phyloP scores from a whole-genome alignment of 495 filamentous ascomycete genomes.

The Amniculicola lignicola region DNA sequence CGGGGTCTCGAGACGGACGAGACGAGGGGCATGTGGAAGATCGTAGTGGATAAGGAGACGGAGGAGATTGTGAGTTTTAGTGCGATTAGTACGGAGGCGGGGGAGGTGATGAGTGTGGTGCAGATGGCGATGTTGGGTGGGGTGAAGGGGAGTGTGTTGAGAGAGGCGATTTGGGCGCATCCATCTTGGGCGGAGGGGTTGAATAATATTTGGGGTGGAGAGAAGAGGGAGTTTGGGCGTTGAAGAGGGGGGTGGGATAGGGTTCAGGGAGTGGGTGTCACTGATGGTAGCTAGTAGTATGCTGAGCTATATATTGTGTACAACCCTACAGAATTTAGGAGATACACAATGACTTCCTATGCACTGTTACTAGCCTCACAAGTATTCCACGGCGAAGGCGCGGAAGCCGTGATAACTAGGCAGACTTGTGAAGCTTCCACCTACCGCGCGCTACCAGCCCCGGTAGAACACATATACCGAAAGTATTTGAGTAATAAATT shows the following conservation, averaged over 20 bases:
- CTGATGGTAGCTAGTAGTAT: too few relatives aligned
- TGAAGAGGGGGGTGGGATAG: not conserved
- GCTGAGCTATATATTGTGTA: too few relatives aligned
- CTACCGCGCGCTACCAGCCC: too few relatives aligned
- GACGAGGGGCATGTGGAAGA: slow-evolving; percentile 53
- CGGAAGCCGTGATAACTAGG: too few relatives aligned
- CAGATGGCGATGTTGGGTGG: slow-evolving; percentile 52
- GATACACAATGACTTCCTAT: too few relatives aligned
- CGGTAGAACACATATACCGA: too few relatives aligned
- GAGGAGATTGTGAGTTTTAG: slow-evolving; percentile 51
- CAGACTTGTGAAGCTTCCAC: too few relatives aligned
- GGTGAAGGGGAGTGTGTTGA: slow-evolving; percentile 43
- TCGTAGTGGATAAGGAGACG: slow-evolving; percentile 46
- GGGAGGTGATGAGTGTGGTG: slow-evolving; percentile 54
- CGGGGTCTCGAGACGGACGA: slow-evolving; percentile 53
- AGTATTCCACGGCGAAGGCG: too few relatives aligned
- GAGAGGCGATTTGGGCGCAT: slow-evolving; percentile 50
- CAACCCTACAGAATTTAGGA: too few relatives aligned
- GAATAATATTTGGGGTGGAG: slow-evolving; percentile 49
- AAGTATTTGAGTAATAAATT: too few relatives aligned
- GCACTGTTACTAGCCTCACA: too few relatives aligned
- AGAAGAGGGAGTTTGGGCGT: slow-evolving; percentile 33
- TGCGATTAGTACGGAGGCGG: slow-evolving; percentile 51
- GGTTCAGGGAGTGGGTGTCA: not conserved
- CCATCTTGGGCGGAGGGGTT: slow-evolving; percentile 50